phyloP scores from a whole-genome alignment of 2,329 filamentous ascomycete species.

The Apiospora hydei region DNA sequence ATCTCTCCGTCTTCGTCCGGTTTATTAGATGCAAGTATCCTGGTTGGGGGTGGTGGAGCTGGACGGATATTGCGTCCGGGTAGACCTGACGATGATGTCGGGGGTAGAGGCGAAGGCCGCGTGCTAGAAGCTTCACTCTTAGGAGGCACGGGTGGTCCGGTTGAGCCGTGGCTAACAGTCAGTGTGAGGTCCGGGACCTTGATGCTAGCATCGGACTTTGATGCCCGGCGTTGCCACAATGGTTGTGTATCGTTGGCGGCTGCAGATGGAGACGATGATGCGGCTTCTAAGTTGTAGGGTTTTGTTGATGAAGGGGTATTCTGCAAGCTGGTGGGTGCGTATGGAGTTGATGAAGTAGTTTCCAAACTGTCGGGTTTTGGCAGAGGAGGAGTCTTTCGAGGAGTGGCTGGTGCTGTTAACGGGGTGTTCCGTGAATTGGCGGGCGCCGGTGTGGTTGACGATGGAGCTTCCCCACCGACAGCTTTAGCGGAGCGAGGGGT shows the following conservation, averaged over 20 bases:
- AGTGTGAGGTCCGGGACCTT: constrained; percentile 58
- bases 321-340: constrained; percentile 34
- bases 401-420: constrained; percentile 33
- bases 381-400: constrained; percentile 19
- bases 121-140: constrained; percentile 16
- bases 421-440: constrained; percentile 32
- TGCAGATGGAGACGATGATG: neutral
- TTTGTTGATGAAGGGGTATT: neutral
- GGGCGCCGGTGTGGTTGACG: constrained; percentile 33
- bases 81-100: constrained; percentile 1
- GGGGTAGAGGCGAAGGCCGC: neutral
- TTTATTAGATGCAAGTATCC: neutral
- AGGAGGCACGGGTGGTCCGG: constrained; percentile 32
- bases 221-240: constrained; percentile 56
- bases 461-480: constrained; percentile 26
- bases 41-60: neutral
- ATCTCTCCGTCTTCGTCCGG: constrained; percentile 21
- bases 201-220: constrained; percentile 54
- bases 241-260: neutral
- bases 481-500: constrained; percentile 24
- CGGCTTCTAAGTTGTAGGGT: neutral
- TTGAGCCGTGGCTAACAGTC: constrained; percentile 58
- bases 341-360: constrained; percentile 32
- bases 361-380: constrained; percentile 13
- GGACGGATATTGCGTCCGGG: constrained; percentile 28